Percentiles rank a stretch among this genome's conserved stretches.
These are phyloP conservation scores for Penicillium daleae DNA, from an alignment of 495 filamentous ascomycete species.

Conservation along the genomic window DNA sequence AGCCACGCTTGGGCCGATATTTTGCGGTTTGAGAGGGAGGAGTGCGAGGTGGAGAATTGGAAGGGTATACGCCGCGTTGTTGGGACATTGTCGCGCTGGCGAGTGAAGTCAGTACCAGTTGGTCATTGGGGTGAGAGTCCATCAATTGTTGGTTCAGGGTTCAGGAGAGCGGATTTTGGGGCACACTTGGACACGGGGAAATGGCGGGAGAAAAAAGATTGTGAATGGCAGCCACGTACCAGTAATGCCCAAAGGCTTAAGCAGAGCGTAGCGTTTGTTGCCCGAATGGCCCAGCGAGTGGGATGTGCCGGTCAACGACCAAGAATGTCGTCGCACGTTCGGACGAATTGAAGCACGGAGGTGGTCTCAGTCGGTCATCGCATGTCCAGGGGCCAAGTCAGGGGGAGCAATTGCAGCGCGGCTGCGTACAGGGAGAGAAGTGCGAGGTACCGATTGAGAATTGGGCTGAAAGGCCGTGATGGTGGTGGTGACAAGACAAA, in stretches of 20 bases:
- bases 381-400: constrained; percentile 20
- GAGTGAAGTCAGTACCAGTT: constrained; percentile 17
- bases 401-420: constrained; percentile 8
- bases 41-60: constrained; percentile 49
- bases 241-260: constrained; percentile 20
- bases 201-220: neutral
- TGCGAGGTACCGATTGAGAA: constrained; percentile 9
- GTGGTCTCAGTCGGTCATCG: constrained; percentile 23
- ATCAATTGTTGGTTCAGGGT: constrained; percentile 8
- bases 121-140: neutral
- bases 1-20: constrained; percentile 38
- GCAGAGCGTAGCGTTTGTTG: constrained; percentile 10
- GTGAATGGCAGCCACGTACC: constrained; percentile 20
- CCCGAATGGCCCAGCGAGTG: constrained; percentile 18
- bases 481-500: neutral
- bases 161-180: neutral
- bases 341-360: constrained; percentile 16
- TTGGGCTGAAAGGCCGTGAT: neutral
- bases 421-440: constrained; percentile 14
- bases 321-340: constrained; percentile 5
- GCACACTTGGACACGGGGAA: neutral
- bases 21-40: constrained; percentile 45
- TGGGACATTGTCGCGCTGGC: constrained; percentile 40
- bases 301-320: constrained; percentile 11
- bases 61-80: constrained; percentile 29